phyloP scores from a whole-genome alignment of 495 filamentous ascomycete species.

The Penicillium verhagenii region DNA sequence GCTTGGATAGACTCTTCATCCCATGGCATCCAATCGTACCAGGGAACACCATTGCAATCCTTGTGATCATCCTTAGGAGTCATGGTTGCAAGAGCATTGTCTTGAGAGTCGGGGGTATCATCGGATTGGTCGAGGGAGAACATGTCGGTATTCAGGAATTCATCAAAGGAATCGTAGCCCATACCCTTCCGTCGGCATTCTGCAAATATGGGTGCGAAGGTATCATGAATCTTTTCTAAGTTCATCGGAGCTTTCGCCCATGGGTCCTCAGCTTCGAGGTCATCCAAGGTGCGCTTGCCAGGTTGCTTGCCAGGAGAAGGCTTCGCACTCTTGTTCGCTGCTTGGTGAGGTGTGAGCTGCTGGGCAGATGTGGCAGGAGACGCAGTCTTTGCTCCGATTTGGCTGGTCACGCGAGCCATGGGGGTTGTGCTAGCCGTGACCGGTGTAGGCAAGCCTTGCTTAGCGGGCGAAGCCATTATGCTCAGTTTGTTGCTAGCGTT shows the following conservation, averaged over 20 bases:
- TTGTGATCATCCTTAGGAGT: slow-evolving; percentile 34
- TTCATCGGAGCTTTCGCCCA: slow-evolving; percentile 46
- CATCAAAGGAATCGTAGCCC: slow-evolving; percentile 38
- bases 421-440: slow-evolving; percentile 36
- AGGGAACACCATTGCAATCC: not conserved
- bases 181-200: slow-evolving; percentile 13
- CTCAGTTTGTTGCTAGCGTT: slow-evolving; percentile 20
- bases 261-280: slow-evolving; percentile 26
- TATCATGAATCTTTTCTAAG: slow-evolving; percentile 42
- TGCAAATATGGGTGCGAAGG: slow-evolving; percentile 27
- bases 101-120: slow-evolving; percentile 43
- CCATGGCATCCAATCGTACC: slow-evolving; percentile 17
- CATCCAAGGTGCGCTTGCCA: slow-evolving; percentile 18
- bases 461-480: slow-evolving; percentile 30
- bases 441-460: slow-evolving; percentile 39
- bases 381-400: slow-evolving; percentile 35
- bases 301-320: slow-evolving; percentile 24
- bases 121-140: slow-evolving; percentile 39
- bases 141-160: slow-evolving; percentile 45
- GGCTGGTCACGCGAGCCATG: slow-evolving; percentile 40
- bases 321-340: slow-evolving; percentile 32
- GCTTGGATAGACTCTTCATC: slow-evolving; percentile 17
- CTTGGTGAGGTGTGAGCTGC: slow-evolving; percentile 40
- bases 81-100: slow-evolving; percentile 33
- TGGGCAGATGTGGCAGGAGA: slow-evolving; percentile 42